A percentile compares a stretch with the other conserved stretches of the same genome.
Evolutionary conservation across 23 red algal species (phyloP).

Genomic region (Gracilaria caudata): DNA sequence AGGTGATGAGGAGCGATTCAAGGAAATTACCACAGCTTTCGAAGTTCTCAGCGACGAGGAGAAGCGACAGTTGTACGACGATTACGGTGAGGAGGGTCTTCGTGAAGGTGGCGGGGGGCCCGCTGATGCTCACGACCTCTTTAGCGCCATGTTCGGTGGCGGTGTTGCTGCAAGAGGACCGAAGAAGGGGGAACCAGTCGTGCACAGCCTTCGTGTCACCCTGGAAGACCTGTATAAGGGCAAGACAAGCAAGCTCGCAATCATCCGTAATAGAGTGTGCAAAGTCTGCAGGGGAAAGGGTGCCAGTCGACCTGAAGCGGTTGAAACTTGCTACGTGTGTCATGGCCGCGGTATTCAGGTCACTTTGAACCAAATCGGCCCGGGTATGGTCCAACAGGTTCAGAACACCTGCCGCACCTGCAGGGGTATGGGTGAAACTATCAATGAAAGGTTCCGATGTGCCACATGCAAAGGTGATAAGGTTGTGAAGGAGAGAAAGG

Average conservation of each 20-base stretch:
- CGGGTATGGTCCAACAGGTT: constrained; percentile 99
- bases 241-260: constrained; percentile 94
- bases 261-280: constrained; percentile 95
- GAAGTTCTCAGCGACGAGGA: constrained; percentile 92
- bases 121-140: constrained; percentile 87
- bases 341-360: constrained; percentile 86
- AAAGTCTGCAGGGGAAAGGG: constrained; percentile 81
- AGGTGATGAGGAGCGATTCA: constrained; percentile 95
- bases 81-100: constrained; percentile 96
- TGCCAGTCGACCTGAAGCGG: constrained; percentile 56
- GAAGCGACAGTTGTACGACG: constrained; percentile 96
- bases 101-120: constrained; percentile 80
- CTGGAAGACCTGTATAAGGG: constrained; percentile 98
- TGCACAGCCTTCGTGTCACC: constrained; percentile 86
- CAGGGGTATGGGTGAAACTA: constrained; percentile 73
- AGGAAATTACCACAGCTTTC: constrained; percentile 92
- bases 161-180: constrained; percentile 76
- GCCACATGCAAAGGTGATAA: constrained; percentile 80
- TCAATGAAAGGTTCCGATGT: constrained; percentile 81
- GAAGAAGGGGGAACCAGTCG: constrained; percentile 87
- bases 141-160: constrained; percentile 96
- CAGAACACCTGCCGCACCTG: constrained; percentile 88
- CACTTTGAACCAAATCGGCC: constrained; percentile 88
- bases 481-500: constrained; percentile 91
- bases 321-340: constrained; percentile 78